phyloP scores from a whole-genome alignment of 2,329 filamentous ascomycete species.

The Colletotrichum lupini region DNA sequence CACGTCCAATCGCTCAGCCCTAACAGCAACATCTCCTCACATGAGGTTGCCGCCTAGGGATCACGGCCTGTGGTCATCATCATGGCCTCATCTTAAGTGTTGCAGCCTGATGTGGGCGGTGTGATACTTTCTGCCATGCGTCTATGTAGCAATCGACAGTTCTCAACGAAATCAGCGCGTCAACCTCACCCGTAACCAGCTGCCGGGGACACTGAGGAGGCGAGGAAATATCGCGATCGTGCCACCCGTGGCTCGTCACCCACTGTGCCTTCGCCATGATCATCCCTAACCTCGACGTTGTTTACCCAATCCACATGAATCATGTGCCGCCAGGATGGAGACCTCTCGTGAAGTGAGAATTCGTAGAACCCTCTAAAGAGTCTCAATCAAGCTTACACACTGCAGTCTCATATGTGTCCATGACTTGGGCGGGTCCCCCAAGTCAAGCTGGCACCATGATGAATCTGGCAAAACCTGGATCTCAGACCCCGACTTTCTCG shows the following conservation, averaged over 20 bases:
- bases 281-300: constrained; percentile 27
- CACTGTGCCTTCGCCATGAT: constrained; percentile 8
- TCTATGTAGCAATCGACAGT: too few relatives aligned
- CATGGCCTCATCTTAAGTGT: neutral
- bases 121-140: neutral
- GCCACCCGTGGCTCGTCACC: neutral
- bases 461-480: constrained; percentile 41
- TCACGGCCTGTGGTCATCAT: constrained; percentile 7
- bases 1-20: constrained; percentile 21
- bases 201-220: neutral
- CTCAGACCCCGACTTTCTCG: constrained; percentile 39
- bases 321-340: constrained; percentile 22
- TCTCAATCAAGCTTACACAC: constrained; percentile 35
- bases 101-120: constrained; percentile 1
- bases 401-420: constrained; percentile 41
- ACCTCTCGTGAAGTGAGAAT: constrained; percentile 16
- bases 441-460: constrained; percentile 39
- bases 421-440: constrained; percentile 37
- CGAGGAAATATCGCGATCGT: neutral
- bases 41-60: neutral
- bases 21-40: constrained; percentile 15
- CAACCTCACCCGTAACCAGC: neutral
- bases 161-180: neutral
- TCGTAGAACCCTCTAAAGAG: neutral
- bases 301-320: constrained; percentile 21